Conservation (phyloP, 805 yeast species). For the Myxozyma mucilagina region DNA sequence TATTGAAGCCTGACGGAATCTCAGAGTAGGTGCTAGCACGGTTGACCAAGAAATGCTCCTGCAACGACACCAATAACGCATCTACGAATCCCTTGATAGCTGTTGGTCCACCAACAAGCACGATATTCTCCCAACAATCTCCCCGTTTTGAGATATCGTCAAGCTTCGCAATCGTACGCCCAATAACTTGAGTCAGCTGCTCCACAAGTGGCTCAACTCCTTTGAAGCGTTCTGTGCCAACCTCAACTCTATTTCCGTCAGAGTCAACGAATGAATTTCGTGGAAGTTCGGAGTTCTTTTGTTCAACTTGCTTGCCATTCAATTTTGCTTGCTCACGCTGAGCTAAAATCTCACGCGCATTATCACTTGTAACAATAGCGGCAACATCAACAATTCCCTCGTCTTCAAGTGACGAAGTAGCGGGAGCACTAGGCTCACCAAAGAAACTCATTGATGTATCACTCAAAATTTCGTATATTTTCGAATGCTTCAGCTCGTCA, state of each 20-base stretch:
- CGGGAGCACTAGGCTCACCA: conserved; percentile 54
- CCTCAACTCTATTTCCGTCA: conserved; percentile 54
- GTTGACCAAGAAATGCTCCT: conserved; percentile 54
- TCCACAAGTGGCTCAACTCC: conserved; percentile 67
- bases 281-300: conserved; percentile 65
- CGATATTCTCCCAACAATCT: conserved; percentile 80
- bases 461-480: conserved; percentile 75
- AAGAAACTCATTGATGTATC: conserved; percentile 32
- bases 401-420: conserved; percentile 43
- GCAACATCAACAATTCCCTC: conserved; percentile 87
- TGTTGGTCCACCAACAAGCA: conserved; percentile 76
- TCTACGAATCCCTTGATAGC: conserved; percentile 75
- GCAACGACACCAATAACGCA: conserved; percentile 60
- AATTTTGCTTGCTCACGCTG: conserved; percentile 40
- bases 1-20: conserved; percentile 41
- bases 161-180: conserved; percentile 54
- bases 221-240: conserved; percentile 89
- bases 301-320: conserved; percentile 41
- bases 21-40: conserved; percentile 43
- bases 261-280: conserved; percentile 68
- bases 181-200: conserved; percentile 55
- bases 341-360: conserved; percentile 68
- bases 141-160: conserved; percentile 72
- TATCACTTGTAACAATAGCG: conserved; percentile 77
- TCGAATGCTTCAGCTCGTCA: conserved; percentile 70